A percentile compares a stretch with the other conserved stretches of the same genome.
These are phyloP conservation scores for Thelephora ganbajun DNA, from an alignment of 768 basidiomycete species.

Conservation along the genomic window DNA sequence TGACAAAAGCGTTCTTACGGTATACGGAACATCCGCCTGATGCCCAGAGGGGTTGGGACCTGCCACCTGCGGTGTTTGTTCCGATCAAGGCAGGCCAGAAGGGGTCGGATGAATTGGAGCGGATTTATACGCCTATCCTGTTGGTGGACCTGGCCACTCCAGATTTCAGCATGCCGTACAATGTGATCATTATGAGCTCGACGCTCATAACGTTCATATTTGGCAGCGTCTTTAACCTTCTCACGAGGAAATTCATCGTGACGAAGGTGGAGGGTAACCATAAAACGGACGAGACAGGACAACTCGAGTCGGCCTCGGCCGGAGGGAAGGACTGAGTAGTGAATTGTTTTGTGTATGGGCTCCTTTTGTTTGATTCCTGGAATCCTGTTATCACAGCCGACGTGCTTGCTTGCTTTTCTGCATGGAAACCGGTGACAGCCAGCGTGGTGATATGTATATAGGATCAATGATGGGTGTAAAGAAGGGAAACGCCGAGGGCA, in stretches of 20 bases:
- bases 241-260: slow-evolving; percentile 73
- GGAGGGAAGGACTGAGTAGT: neutral
- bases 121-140: slow-evolving; percentile 70
- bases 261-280: slow-evolving; percentile 19
- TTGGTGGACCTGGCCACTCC: slow-evolving; percentile 94
- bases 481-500: no score
- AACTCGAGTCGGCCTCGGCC: neutral
- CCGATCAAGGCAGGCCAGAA: slow-evolving; percentile 14
- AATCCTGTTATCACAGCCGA: no score
- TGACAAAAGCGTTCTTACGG: slow-evolving; percentile 73
- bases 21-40: slow-evolving; percentile 97
- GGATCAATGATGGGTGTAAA: no score
- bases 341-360: neutral
- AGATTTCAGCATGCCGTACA: slow-evolving; percentile 99
- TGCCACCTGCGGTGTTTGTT: slow-evolving; percentile 73
- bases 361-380: no score
- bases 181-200: slow-evolving; percentile 94
- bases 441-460: no score
- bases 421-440: no score
- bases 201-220: slow-evolving; percentile 88
- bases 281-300: neutral
- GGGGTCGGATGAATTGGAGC: slow-evolving; percentile 8
- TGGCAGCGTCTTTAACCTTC: slow-evolving; percentile 78
- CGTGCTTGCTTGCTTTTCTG: no score
- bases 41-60: slow-evolving; percentile 88